Base-by-base conservation (phyloP, 2,329 filamentous ascomycete genomes). In the Bisporella sp. region DNA sequence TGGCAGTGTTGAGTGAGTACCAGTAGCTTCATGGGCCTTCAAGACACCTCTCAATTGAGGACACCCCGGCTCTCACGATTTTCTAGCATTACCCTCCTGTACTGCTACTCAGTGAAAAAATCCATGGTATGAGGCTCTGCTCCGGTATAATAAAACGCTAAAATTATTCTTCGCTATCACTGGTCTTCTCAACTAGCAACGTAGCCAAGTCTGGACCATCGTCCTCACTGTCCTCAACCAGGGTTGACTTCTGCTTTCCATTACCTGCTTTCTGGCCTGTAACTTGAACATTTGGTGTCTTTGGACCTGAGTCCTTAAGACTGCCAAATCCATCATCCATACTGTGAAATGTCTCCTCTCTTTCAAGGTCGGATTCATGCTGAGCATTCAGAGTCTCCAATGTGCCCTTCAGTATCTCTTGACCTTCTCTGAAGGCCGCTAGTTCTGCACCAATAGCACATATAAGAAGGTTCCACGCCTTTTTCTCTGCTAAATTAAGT, bases 371-470 rank as follows among this genome's bases (percentile, higher is more conserved):
- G 4, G 29, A 45, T 5, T 41, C 42, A 11, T 28, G 21, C 31
- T 30, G 12, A 29, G 29, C 35, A 4, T 42, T 45, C 30, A 42
- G 21, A 33, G 45, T 51, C 12, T 49, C 62, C 33, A 74, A 58
- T 4, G 66, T 67, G 5, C 61, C 64, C 6, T 60, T 63, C n/a
- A 88, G 68, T 41, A 88, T 71, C 3, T 71, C 66, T 57, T 76
- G 74, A 1, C 82, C 82, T 59, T 84, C 77, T 32, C 69, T 70
- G 53, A 87, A 82, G 2, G 84, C 83, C 52, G 85, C 82, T 1
- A 87, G 62, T 64, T 89, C 87, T 0, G 87, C 87, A 0, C 86
- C 85, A 33, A 92, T 81, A 8, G 85, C 86, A 47, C 81, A 87
- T 4, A 90, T 82, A 13, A 92, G 72, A 12, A 91, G 69, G 50